Base-by-base conservation (phyloP, 2,329 filamentous ascomycete species). In the Ophiostoma tasmaniense region DNA sequence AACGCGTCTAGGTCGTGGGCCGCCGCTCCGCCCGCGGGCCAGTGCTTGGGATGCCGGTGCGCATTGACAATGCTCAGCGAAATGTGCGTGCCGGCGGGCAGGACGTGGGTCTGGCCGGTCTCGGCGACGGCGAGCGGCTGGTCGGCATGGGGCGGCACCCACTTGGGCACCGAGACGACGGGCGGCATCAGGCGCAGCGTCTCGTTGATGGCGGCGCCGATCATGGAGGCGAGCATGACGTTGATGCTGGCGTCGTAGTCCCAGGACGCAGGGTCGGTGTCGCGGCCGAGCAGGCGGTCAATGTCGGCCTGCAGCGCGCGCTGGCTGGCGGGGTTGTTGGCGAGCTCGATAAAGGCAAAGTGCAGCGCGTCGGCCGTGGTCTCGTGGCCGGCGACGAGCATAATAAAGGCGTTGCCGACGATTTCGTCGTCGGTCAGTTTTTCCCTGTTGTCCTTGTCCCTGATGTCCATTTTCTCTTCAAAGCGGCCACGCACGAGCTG, bases 201-300 rank as follows among this genome's bases (percentile, higher is more conserved):
- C 80, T 95, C 91, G 75, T 92, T 91, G 83, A 94, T 85, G 73
- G 89, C 85, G 3, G 91, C 91, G 22, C 89, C 91, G 11, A 89
- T 79, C 82, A 91, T 89, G 70, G 88, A 87, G 13, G 83, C 85
- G 73, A 91, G 85, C 70, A 95, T 82, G 10, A 83, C 80, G 61
- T 86, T 87, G 71, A 93, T 82, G 73, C 86, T 81, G 13, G 80
- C 78, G 62, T 93, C 90, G 76, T 92, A 94, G 73, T 87, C 83
- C 91, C 91, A 94, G 8, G 84, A 81, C 0, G 78, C 77, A 4
- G 87, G 83, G 28, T 89, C 84, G 20, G 80, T 78, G 45, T 83
- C 80, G 66, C 69, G 69, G 52, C 85, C 85, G 35, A 93, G 81
- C 11, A 91, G 84, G 17, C 80, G 78, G 75, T 92, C 88, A 33